phyloP scores from a whole-genome alignment of 1,284 basidiomycete species.

The Ustilago xerochloae region DNA sequence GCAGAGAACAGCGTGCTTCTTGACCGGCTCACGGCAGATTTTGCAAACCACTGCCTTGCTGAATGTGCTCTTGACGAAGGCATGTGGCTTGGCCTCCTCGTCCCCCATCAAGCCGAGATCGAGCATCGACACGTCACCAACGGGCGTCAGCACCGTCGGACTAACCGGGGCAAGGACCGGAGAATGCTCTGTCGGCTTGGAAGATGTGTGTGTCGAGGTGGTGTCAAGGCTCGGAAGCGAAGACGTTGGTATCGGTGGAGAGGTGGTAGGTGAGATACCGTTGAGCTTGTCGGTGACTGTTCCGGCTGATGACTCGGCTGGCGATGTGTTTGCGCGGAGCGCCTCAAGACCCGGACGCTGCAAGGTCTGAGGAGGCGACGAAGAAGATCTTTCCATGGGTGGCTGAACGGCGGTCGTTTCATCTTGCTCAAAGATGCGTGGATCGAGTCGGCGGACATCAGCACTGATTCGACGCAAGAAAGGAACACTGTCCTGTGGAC shows the following conservation, averaged over 20 bases:
- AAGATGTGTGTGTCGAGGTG: slow-evolving; percentile 4
- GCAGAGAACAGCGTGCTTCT: slow-evolving; percentile 87
- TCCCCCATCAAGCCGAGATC: slow-evolving; percentile 36
- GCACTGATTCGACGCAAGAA: slow-evolving; percentile 89
- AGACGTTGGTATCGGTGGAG: slow-evolving; percentile 5
- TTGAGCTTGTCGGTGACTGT: slow-evolving; percentile 17
- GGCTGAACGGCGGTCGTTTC: slow-evolving; percentile 13
- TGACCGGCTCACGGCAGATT: slow-evolving; percentile 82
- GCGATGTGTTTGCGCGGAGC: slow-evolving; percentile 39
- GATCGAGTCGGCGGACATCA: slow-evolving; percentile 76
- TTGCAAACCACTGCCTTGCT: slow-evolving; percentile 89
- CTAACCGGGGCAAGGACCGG: slow-evolving; percentile 1
- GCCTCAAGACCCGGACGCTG: slow-evolving; percentile 28
- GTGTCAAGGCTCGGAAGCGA: slow-evolving; percentile 18
- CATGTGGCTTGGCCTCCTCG: slow-evolving; percentile 71
- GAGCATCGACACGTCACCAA: slow-evolving; percentile 44
- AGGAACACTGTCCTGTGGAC: slow-evolving; percentile 88
- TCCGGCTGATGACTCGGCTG: slow-evolving; percentile 21
- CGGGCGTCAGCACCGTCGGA: slow-evolving; percentile 17
- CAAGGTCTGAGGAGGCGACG: slow-evolving; percentile 37
- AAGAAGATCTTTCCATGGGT: slow-evolving; percentile 46
- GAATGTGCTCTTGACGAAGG: slow-evolving; percentile 90
- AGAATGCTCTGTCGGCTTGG: background rate
- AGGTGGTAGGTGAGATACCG: slow-evolving; percentile 18
- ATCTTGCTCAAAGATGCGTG: slow-evolving; percentile 38